Evolutionary conservation across 2,329 filamentous ascomycete species (phyloP), one percentile per base, ranked within the genome.

Genomic region (Alternaria angustiovoidea): DNA sequence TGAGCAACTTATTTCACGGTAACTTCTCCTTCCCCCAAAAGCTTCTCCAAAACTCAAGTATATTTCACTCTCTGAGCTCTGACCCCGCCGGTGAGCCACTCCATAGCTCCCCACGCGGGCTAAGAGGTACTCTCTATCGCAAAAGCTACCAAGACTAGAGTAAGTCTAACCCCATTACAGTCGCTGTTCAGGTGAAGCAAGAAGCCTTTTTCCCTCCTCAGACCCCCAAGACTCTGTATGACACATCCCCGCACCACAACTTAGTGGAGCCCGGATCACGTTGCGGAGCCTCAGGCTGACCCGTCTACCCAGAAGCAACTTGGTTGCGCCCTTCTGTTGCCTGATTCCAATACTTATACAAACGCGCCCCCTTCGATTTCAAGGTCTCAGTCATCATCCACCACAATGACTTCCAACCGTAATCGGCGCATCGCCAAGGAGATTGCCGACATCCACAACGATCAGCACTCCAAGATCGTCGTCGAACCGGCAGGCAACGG

Each of bases 381-480:
- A 14, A 49, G 53, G 34, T 41, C 36, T 41, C 41, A 38, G 18
- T 30, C 43, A 28, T 16, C 44, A 16, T 18, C n/a, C 44, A 20
- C 38, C 66, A 77, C 70, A 71, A 87, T 88, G 82, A 78, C 84
- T 61, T 83, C 85, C 54, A 87, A 88, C 70, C 83, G 86, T 55
- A 81, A 82, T 54, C 83, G 87, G 65, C 86, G 87, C 60, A 86
- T 95, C 54, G 82, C 86, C 65, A 94, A 94, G 80, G 92, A 95
- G 84, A 84, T 95, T 57, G 81, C 82, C 62, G 92, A 94, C 73
- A 92, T 95, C 67, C 81, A 88, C 51, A 83, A 84, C 62, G 95
- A 99, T 75, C 85, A 86, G 57, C 86, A 87, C 62, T 96, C 93
- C 20, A 89, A 92, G 62, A 92, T 98, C 71, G 85, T 84, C 30